phyloP scores from a whole-genome alignment of 352 stramenopile species.

The Pythium guiyangense region DNA sequence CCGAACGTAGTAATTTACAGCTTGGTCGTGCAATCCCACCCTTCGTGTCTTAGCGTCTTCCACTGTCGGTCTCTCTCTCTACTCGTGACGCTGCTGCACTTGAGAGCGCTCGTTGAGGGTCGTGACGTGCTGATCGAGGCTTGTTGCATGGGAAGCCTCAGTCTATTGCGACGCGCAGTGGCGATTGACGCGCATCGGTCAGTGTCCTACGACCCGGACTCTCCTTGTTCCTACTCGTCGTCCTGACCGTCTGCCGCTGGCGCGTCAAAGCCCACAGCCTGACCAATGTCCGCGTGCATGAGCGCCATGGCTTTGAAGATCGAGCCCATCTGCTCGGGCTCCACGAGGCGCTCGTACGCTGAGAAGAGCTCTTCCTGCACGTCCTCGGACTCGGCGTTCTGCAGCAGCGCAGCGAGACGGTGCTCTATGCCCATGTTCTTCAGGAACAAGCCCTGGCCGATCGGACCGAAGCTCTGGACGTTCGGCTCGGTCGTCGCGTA shows the following conservation, averaged over 20 bases:
- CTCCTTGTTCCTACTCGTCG: too few species aligned
- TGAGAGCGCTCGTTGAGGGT: too few species aligned
- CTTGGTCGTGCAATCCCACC: constrained; percentile 16
- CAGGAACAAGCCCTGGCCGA: constrained; percentile 91
- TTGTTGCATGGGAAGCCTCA: too few species aligned
- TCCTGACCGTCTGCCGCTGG: too few species aligned
- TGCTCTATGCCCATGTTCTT: constrained; percentile 94
- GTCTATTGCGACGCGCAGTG: too few species aligned
- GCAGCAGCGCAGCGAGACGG: constrained; percentile 86
- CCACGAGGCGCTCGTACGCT: constrained; percentile 90
- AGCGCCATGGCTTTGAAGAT: constrained; percentile 94
- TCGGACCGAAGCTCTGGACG: constrained; percentile 80
- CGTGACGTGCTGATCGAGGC: too few species aligned
- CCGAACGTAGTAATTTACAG: constrained; percentile 13
- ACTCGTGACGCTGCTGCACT: neutral
- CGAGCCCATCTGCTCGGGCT: constrained; percentile 91
- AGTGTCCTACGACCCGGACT: too few species aligned
- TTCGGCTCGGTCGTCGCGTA: constrained; percentile 51
- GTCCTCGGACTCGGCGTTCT: constrained; percentile 78
- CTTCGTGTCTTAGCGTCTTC: neutral
- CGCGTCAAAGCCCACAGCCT: constrained; percentile 67
- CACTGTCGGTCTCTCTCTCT: too few species aligned
- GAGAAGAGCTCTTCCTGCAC: constrained; percentile 89
- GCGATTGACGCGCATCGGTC: too few species aligned
- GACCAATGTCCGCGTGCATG: constrained; percentile 44